Evolutionary conservation across 2,329 filamentous ascomycete genomes (phyloP).

Genomic region (Diaporthe aspalathi): DNA sequence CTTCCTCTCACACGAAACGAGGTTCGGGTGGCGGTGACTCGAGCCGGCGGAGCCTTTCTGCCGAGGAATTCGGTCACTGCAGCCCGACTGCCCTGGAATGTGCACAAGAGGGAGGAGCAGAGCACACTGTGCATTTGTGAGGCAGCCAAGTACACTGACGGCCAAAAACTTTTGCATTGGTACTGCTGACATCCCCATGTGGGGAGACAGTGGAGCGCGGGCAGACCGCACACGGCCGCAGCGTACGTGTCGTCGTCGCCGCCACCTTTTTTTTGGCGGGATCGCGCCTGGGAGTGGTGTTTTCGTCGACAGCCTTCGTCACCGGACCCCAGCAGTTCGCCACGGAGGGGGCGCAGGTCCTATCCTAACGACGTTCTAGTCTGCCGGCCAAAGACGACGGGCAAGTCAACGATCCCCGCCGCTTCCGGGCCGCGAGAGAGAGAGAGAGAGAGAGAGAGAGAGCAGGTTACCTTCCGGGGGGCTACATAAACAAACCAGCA

Average conservation of each 20-base stretch:
- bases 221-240: neutral
- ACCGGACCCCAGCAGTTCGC: neutral
- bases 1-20: neutral
- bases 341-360: neutral
- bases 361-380: neutral
- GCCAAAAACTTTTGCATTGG: neutral
- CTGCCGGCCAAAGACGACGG: neutral
- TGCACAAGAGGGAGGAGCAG: neutral
- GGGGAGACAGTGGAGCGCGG: neutral
- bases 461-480: neutral
- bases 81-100: neutral
- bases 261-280: neutral
- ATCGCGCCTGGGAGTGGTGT: neutral
- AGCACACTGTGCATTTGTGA: neutral
- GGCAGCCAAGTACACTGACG: neutral
- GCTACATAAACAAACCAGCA: neutral
- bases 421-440: neutral
- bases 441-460: too few relatives aligned
- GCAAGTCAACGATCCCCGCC: neutral
- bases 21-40: neutral
- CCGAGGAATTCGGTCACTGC: conserved; percentile 26
- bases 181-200: neutral
- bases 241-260: neutral
- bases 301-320: neutral
- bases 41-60: conserved; percentile 7